Percentiles rank a stretch among this genome's conserved stretches.
Conservation (phyloP, 2,329 filamentous ascomycete genomes). For the Aspergillus spinulosporus region DNA sequence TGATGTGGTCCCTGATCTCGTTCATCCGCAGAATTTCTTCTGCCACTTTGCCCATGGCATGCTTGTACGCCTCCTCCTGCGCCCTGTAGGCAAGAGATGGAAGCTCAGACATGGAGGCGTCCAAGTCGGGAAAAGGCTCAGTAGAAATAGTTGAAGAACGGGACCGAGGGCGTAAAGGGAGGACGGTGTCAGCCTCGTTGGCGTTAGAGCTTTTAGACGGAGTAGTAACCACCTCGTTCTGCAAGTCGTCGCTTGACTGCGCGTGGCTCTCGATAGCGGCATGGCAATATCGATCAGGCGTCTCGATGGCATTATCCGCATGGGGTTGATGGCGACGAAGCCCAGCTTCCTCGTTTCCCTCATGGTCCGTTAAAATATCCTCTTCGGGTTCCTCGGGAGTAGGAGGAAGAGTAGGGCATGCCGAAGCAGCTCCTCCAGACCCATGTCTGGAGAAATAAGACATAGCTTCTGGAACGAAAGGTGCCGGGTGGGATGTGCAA, state of each 20-base stretch:
- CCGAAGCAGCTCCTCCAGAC: background rate
- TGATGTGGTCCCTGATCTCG: slow-evolving; percentile 19
- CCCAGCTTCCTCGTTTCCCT: background rate
- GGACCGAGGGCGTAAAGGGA: background rate
- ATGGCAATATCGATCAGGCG: too few relatives aligned
- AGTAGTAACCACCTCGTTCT: background rate
- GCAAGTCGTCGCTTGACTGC: background rate
- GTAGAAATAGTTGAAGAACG: slow-evolving; percentile 5
- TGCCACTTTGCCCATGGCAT: slow-evolving; percentile 26
- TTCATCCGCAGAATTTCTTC: slow-evolving; percentile 23
- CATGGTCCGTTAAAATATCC: background rate
- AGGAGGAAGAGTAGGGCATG: background rate
- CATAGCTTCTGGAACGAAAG: background rate
- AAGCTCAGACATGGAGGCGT: slow-evolving; percentile 15
- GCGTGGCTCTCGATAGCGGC: too few relatives aligned
- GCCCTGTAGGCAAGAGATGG: slow-evolving; percentile 12
- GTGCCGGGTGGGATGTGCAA: too few relatives aligned
- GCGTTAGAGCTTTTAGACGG: background rate
- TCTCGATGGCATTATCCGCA: too few relatives aligned
- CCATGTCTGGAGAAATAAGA: background rate
- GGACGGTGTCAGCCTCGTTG: background rate
- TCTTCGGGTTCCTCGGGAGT: background rate
- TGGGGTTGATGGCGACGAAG: background rate
- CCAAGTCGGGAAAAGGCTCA: slow-evolving; percentile 33
- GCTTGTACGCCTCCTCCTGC: slow-evolving; percentile 25